Base-by-base conservation (phyloP, 768 basidiomycete genomes). In the Termitomyces sp. region DNA sequence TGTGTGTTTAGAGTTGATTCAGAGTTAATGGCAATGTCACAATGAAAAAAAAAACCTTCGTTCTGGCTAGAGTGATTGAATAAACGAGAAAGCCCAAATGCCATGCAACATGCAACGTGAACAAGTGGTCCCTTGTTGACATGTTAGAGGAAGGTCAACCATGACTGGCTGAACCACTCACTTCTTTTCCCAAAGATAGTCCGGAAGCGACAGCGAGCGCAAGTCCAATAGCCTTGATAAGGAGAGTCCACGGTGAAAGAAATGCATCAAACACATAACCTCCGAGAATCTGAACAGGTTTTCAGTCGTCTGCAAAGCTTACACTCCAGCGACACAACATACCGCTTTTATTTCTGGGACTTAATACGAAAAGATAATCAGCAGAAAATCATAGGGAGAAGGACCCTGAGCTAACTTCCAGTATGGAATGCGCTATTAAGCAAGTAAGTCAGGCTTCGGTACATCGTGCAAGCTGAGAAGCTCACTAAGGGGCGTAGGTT, bases 251-350 rank as follows among this genome's bases (percentile, higher is more conserved):
- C 1, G 85, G 82, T 9, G 88, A 83, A n/a, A 96, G 77, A 68
- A 92, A 94, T 1, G 86, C 82, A 62, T 93, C 89, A 40, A 96
- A 84, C 7, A 94, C 91, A 64, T 91, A 94, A 38, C 92, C 91
- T 23, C 85, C 84, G 16, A 93, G 74, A 58, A 91, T 89, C 88
- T 89, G 57, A 2, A 27, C 33, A 39, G 27, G 16, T 15, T n/a
- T 35, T 32, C 22, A 27, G 10, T 53, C 15, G 20, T 9, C 15
- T 10, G 10, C 2, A 41, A 38, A 36, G 7, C 2, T 45, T 20
- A 25, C 16, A 18, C 29, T 10, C 40, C 2, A 35, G 9, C 2
- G 40, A 18, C 23, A 42, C 7, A 32, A 60, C 82, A 54, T 63
- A 88, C 87, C 46, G 88, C 86, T 70, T 89, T 89, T 31, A 89